Conservation (phyloP, 768 basidiomycete genomes). For the Auricularia sp. region DNA sequence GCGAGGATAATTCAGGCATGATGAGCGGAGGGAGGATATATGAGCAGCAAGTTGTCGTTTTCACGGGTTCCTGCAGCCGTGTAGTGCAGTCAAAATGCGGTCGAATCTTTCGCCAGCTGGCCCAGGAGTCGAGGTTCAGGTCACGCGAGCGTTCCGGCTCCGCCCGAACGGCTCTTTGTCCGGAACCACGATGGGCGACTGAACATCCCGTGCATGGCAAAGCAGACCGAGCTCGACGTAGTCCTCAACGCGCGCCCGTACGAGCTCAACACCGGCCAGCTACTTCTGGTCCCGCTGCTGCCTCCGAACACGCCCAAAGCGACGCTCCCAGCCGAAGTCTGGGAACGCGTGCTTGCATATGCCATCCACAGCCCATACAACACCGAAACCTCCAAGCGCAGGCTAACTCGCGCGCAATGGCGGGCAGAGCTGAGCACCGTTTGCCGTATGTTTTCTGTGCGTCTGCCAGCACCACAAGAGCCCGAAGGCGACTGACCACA, state of each 20-base stretch:
- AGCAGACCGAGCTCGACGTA: not conserved
- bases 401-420: slow-evolving; percentile 9
- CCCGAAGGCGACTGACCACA: not conserved
- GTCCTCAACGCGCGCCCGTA: slow-evolving; percentile 42
- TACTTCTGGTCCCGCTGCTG: slow-evolving; percentile 61
- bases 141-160: not conserved
- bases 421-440: slow-evolving; percentile 3
- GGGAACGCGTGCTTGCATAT: slow-evolving; percentile 49
- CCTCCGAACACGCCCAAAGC: slow-evolving; percentile 42
- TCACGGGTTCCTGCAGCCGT: too few relatives aligned
- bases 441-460: slow-evolving; percentile 6
- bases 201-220: not conserved
- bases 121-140: not conserved
- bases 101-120: too few relatives aligned
- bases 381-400: slow-evolving; percentile 6
- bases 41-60: too few relatives aligned
- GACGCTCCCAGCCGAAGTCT: slow-evolving; percentile 60
- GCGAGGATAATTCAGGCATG: too few relatives aligned
- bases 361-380: slow-evolving; percentile 14
- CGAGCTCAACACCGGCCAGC: slow-evolving; percentile 44
- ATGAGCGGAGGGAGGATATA: too few relatives aligned
- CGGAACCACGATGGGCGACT: not conserved
- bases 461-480: not conserved
- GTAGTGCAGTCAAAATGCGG: too few relatives aligned
- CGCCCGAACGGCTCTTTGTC: not conserved